Base-by-base conservation (phyloP, 192 early-diverging fungal species). In the Entophlyctis luteolus region DNA sequence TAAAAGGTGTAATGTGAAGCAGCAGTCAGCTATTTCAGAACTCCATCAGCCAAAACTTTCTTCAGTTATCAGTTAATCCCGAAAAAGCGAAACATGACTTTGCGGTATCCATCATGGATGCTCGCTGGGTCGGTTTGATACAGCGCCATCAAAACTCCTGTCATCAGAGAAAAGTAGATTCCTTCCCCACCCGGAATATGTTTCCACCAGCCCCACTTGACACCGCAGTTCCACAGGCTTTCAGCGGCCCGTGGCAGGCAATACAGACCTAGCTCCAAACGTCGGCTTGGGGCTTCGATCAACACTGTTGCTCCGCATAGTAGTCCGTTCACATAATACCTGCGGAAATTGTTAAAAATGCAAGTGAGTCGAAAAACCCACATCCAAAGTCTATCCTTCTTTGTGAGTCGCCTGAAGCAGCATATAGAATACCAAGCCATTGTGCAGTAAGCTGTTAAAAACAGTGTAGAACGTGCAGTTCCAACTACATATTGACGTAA, bases 191-290 rank as follows among this genome's bases (percentile, higher is more conserved):
- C 42, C 78, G 80, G 18, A 34, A 90, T 75, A 50, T 87, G 81
- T 32, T 67, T 72, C 56, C 82, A 85, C 69, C 82, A 74, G 8
- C 86, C 84, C 37, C 72, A 75, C 54, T 82, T 65, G 23, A 81
- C 79, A 31, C 86, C 75, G 48, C 82, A 66, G 10, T 85, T 82
- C 90, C 90, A 93, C 4, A 77, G 68, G 4, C 81, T 78, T 69
- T 91, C 90, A 32, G 93, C 46, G 0, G 90, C 90, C 38, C 92
- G 84, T 42, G 92, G 84, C 29, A 92, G 70, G 66, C 88, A 90
- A 69, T 96, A 96, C 71, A 96, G 74, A 14, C 84, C 90, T 36
- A 96, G 76, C 67, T 96, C 93, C 70, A 86, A 28, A 16, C 81
- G 62, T 22, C 81, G 71, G 2, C 70, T 68, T 18, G 79, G 79